These are phyloP conservation scores for Nepenthes mirabilis DNA, from an alignment of 148 eudicot species.

Conservation along the genomic window DNA sequence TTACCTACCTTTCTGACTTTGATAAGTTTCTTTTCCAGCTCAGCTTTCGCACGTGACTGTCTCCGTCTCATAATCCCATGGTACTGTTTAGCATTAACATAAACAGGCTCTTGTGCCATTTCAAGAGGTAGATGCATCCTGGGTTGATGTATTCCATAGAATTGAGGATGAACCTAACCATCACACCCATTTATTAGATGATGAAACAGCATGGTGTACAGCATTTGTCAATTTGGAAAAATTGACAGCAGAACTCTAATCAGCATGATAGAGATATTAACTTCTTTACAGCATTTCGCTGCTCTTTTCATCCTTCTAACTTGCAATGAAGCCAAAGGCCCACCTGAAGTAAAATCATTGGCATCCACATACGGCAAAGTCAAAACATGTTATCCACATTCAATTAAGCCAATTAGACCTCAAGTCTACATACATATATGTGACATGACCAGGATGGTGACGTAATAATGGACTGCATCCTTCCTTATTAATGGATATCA, in stretches of 20 bases:
- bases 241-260: background rate
- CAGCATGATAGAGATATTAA: too few species aligned
- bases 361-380: too few species aligned
- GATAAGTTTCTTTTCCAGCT: conserved; percentile 78
- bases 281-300: too few species aligned
- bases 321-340: too few species aligned
- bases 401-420: too few species aligned
- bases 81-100: conserved; percentile 95
- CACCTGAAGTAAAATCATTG: too few species aligned
- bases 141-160: conserved; percentile 57
- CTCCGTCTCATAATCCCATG: conserved; percentile 80
- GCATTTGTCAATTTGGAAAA: background rate
- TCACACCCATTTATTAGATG: background rate
- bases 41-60: conserved; percentile 92
- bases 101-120: conserved; percentile 82
- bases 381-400: too few species aligned
- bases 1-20: conserved; percentile 63
- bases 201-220: background rate
- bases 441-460: too few species aligned
- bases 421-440: too few species aligned
- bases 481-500: too few species aligned
- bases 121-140: conserved; percentile 85
- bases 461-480: too few species aligned
- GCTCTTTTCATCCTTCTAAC: too few species aligned
- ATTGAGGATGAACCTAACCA: conserved; percentile 53